Conservation (phyloP, 306 rosid species). For the Cotoneaster glaucophyllus region DNA sequence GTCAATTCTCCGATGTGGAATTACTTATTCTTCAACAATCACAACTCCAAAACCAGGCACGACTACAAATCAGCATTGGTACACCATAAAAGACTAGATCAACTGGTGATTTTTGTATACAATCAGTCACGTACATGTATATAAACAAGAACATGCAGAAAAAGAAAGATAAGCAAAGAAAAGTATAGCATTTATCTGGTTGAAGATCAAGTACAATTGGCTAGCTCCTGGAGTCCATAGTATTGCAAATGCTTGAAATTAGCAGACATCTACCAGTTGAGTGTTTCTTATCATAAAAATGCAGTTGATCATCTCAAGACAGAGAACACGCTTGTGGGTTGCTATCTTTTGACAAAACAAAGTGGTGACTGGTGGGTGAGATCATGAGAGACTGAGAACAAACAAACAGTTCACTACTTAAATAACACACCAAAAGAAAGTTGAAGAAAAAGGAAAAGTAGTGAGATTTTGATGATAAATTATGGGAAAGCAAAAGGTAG, state of each 20-base stretch:
- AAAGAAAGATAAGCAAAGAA: background rate
- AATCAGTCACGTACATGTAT: background rate
- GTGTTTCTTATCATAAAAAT: background rate
- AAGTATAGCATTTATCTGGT: background rate
- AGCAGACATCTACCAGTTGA: background rate
- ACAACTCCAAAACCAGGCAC: background rate
- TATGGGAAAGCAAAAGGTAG: slow-evolving; percentile 45
- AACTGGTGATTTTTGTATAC: background rate
- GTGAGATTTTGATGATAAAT: slow-evolving; percentile 32
- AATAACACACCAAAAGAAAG: background rate
- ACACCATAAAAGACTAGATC: background rate
- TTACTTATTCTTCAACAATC: background rate
- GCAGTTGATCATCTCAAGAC: background rate
- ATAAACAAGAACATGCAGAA: background rate
- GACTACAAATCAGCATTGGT: background rate
- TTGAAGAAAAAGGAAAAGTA: slow-evolving; percentile 32
- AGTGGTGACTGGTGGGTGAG: background rate
- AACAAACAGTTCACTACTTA: background rate
- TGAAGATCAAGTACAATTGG: background rate
- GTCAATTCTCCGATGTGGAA: background rate
- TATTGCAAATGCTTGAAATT: background rate
- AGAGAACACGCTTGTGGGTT: background rate
- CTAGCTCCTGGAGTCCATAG: background rate
- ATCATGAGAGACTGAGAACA: slow-evolving; percentile 11
- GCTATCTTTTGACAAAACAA: background rate